Conservation (phyloP, 2,329 filamentous ascomycete species). For the Penicillium freii region DNA sequence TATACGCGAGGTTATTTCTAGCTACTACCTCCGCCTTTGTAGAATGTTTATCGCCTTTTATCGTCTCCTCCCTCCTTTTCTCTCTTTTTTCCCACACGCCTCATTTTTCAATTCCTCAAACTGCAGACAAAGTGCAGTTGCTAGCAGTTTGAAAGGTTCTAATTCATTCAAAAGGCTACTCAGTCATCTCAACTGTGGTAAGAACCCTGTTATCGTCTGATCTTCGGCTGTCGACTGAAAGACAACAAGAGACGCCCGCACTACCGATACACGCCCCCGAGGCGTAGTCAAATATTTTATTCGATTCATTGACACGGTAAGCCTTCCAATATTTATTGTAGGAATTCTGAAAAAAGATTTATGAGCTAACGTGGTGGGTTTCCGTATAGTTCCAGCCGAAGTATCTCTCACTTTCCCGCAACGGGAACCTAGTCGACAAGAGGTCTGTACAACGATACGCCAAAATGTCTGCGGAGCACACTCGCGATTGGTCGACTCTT, state of each 20-base stretch:
- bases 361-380: not conserved
- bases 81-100: too few species aligned
- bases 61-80: not conserved
- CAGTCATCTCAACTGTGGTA: not conserved
- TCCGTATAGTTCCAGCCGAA: not conserved
- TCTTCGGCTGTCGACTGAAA: not conserved
- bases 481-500: not conserved
- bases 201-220: not conserved
- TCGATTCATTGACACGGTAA: not conserved
- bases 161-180: not conserved
- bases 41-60: not conserved
- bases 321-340: rapidly evolving
- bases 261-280: too few species aligned
- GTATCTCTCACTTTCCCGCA: not conserved
- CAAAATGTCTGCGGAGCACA: not conserved
- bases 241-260: not conserved
- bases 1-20: not conserved
- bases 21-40: not conserved
- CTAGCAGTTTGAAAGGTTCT: not conserved
- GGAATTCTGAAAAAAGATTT: not conserved
- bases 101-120: not conserved
- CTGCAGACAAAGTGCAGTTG: not conserved
- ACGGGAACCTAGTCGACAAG: not conserved
- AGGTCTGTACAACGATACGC: not conserved
- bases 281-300: not conserved